phyloP scores from a whole-genome alignment of 176 grass and related monocot species.

The Rhynchospora tenuis region DNA sequence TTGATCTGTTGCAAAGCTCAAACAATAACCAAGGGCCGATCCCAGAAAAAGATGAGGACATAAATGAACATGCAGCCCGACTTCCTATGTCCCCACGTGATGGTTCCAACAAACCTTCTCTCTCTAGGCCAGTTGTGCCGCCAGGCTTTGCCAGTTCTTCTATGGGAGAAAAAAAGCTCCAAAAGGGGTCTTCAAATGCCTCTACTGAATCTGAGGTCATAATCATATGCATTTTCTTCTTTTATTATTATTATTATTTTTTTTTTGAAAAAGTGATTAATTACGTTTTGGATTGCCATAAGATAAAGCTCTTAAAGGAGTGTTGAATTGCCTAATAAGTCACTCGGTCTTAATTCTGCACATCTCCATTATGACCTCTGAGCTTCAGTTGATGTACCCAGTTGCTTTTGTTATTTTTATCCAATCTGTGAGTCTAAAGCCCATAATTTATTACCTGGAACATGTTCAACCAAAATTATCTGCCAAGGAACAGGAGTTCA shows the following conservation, averaged over 20 bases:
- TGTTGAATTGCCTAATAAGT: background rate
- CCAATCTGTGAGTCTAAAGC: too few species aligned
- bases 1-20: constrained; percentile 49
- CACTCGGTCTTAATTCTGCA: background rate
- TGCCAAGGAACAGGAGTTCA: too few species aligned
- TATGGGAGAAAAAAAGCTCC: constrained; percentile 28
- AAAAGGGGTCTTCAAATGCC: constrained; percentile 25
- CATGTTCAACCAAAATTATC: too few species aligned
- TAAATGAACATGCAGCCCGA: constrained; percentile 33
- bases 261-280: background rate
- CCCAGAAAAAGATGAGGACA: constrained; percentile 42
- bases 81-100: constrained; percentile 32
- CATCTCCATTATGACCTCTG: background rate
- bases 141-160: constrained; percentile 41
- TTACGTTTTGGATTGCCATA: background rate
- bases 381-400: too few species aligned
- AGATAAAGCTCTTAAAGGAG: background rate
- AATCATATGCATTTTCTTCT: background rate
- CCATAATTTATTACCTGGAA: too few species aligned
- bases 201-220: constrained; percentile 37
- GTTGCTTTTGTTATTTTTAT: too few species aligned
- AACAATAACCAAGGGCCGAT: constrained; percentile 15
- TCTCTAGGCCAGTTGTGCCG: constrained; percentile 36
- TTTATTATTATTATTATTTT: background rate
- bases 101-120: constrained; percentile 22